Evolutionary conservation across 2,329 filamentous ascomycete species (phyloP), one percentile per base, ranked within the genome.

Genomic region (Coniochaeta pulveracea): DNA sequence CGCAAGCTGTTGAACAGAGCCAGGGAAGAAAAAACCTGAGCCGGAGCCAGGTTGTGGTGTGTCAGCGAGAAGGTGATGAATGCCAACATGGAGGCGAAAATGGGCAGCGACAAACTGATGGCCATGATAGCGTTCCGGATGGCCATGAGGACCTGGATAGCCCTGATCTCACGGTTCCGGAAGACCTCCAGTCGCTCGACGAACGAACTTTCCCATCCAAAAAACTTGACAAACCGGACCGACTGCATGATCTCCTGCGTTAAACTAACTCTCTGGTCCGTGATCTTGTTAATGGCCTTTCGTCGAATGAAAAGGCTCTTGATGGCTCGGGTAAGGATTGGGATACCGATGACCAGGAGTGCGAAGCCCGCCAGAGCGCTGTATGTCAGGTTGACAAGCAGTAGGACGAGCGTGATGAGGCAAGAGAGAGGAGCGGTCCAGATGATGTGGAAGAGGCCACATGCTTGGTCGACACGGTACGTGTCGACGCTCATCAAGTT

Each of bases 401-500:
- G 72, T 10, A 96, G 62, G 14, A 80, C 69, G 10, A 95, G 67
- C 0, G 86, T 91, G 42, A 95, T 64, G 32, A 91, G 51, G 37
- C 86, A 79, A 16, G 80, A 67, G 24, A 95, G 62, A 0, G 89
- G 88, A 0, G 85, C 75, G 2, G 84, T 85, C 91, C 91, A 98
- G 15, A 83, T 64, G 61, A 95, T 72, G 54, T 98, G 91, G 56
- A 95, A 89, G 55, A 95, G 70, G 26, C 84, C 85, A 24, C 74
- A 85, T 2, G 86, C 86, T 50, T 86, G 81, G 47, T 96, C 88
- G 39, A 98, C 68, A 43, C 89, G 85, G 55, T 93, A 93, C 0
- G 88, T 93, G 51, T 96, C 89, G 27, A 91, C 85, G 40, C 85
- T 89, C 88, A 96, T 95, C 45, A 96, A 52, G 44, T 93, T 93